Evolutionary conservation across 352 stramenopile species (phyloP), one percentile per base, ranked within the genome.

Genomic region (Globisporangium echinulatum): DNA sequence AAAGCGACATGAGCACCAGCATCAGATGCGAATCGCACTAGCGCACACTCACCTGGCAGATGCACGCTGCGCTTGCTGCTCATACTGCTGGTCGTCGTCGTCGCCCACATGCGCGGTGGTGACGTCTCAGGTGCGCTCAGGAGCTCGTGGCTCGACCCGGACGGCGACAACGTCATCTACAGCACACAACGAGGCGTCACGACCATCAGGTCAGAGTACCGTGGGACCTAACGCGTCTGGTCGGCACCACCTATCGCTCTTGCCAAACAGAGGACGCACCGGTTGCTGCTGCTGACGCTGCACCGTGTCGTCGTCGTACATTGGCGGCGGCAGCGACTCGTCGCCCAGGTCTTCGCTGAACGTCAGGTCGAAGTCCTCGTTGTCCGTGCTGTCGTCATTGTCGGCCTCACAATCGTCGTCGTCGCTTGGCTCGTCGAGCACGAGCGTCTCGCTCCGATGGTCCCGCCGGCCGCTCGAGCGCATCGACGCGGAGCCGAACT

Each of bases 321-420:
- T 54, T 40, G 58, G 49, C 39, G 61, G 74, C 11, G 58, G 58
- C 1, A 60, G 48, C 15, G 52, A 49, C n/a, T 71, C 61, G 37
- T 69, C 63, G 36, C 42, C 46, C 8, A 69, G 48, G 13, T 56
- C 47, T 7, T 54, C 54, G 37, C 52, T 40, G 17, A 72, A 48
- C 44, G 50, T 54, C n/a, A 58, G 54, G 38, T 60, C 25, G 7
- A 54, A 36, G 7, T 61, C 47, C 1, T 55, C 37, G 48, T 63
- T 56, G 19, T 66, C 55, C 13, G 42, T 48, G 15, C 19, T 7
- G 7, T 7, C 43, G 13, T 42, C 42, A 3, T 60, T 53, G 11
- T 63, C 48, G 14, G 2, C 25, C 25, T 33, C 25, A 70, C 47
- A 4, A 5, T 52, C 44, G 10, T 38, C 43, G 4, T 62, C 52